Evolutionary conservation across 257 asterid species (phyloP).

Genomic region (Solanum chiquidenum): DNA sequence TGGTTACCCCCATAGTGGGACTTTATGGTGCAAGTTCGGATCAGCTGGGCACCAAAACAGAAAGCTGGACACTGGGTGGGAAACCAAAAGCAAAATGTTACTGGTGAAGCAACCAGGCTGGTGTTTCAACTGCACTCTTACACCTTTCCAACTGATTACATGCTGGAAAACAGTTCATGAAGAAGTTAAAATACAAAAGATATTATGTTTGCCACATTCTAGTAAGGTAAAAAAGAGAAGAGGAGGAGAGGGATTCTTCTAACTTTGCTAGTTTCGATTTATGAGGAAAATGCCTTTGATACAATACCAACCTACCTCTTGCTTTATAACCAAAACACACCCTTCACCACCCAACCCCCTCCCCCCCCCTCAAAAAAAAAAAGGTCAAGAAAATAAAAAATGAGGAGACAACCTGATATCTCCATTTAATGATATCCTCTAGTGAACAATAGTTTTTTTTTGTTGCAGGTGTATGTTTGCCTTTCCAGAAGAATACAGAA

Average conservation of each 20-base stretch:
- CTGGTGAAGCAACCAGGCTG: not conserved
- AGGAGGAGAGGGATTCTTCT: not conserved
- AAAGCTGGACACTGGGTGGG: not conserved
- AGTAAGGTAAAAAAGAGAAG: not conserved
- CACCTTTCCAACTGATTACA: not conserved
- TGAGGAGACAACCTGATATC: not conserved
- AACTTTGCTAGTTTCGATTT: not conserved
- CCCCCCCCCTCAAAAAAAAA: not conserved
- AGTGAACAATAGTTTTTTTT: not conserved
- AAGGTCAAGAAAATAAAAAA: not conserved
- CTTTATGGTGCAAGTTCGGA: not conserved
- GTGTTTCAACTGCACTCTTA: not conserved
- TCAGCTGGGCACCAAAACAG: not conserved
- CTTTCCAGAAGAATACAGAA: slow-evolving; percentile 84
- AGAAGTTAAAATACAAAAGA: not conserved
- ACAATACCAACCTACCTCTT: not conserved
- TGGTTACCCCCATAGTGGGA: not conserved
- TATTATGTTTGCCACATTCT: not conserved
- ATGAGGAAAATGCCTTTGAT: not conserved
- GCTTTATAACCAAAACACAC: not conserved
- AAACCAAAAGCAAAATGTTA: not conserved
- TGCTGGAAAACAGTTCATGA: not conserved
- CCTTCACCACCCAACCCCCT: not conserved
- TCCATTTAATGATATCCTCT: not conserved
- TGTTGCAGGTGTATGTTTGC: slow-evolving; percentile 79